A percentile compares a stretch with the other conserved stretches of the same genome.
Conservation (phyloP, 2,329 filamentous ascomycete genomes). For the Colletotrichum filicis region DNA sequence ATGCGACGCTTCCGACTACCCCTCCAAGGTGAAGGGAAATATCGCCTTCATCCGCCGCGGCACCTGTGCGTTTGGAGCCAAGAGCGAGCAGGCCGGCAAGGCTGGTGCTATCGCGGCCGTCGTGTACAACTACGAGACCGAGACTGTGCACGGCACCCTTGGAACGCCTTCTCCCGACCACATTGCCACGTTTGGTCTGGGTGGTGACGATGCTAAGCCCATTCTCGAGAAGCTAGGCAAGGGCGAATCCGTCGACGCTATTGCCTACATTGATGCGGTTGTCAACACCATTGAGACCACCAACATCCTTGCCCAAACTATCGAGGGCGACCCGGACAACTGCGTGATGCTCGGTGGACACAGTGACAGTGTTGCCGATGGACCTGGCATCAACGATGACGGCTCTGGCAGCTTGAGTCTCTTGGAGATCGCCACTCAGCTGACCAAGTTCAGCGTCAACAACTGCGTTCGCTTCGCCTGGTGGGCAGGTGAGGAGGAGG, state of each 20-base stretch:
- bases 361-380: conserved; percentile 70
- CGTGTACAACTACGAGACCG: conserved; percentile 78
- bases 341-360: conserved; percentile 75
- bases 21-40: conserved; percentile 65
- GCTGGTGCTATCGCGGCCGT: conserved; percentile 78
- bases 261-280: conserved; percentile 69
- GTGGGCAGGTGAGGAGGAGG: conserved; percentile 76
- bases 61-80: conserved; percentile 76
- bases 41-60: conserved; percentile 80
- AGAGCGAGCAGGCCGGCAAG: conserved; percentile 74
- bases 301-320: conserved; percentile 73
- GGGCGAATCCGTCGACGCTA: conserved; percentile 61
- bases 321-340: conserved; percentile 68
- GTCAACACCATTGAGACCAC: conserved; percentile 64
- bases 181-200: conserved; percentile 76
- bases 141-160: conserved; percentile 74
- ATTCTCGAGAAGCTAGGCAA: conserved; percentile 64
- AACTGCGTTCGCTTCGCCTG: conserved; percentile 76
- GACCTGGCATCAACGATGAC: conserved; percentile 83
- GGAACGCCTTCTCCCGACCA: conserved; percentile 69
- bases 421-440: conserved; percentile 70
- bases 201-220: conserved; percentile 66
- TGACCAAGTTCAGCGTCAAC: conserved; percentile 67
- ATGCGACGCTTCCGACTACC: conserved; percentile 73
- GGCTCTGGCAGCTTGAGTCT: conserved; percentile 74